Conservation (phyloP, 2,329 filamentous ascomycete genomes). For the Cladophialophora exuberans region DNA sequence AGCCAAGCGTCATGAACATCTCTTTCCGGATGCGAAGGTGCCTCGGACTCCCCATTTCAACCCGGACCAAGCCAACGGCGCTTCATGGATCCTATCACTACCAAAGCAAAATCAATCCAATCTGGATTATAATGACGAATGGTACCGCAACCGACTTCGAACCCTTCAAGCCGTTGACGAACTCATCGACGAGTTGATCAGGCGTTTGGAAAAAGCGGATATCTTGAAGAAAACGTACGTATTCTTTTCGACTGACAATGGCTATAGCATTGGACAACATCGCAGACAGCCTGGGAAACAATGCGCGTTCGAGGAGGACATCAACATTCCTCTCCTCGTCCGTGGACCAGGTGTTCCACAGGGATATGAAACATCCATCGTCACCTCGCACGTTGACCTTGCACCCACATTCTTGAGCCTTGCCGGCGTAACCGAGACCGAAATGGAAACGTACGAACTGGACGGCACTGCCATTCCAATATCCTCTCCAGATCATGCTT, state of each 20-base stretch:
- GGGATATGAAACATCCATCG: constrained; percentile 47
- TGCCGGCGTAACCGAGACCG: constrained; percentile 8
- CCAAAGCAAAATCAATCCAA: constrained; percentile 50
- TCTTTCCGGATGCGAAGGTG: constrained; percentile 63
- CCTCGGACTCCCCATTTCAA: constrained; percentile 70
- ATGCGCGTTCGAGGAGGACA: constrained; percentile 63
- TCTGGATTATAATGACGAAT: constrained; percentile 57
- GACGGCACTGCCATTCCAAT: constrained; percentile 60
- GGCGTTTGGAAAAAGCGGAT: constrained; percentile 44
- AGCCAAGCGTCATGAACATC: constrained; percentile 62
- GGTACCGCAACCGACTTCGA: constrained; percentile 54
- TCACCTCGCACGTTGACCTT: constrained; percentile 67
- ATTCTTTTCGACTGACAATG: constrained; percentile 64
- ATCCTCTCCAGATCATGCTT: constrained; percentile 32
- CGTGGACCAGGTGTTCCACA: constrained; percentile 60
- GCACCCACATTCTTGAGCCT: constrained; percentile 60
- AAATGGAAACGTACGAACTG: constrained; percentile 51
- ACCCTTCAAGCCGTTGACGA: constrained; percentile 60
- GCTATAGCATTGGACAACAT: constrained; percentile 64
- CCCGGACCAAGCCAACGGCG: constrained; percentile 56
- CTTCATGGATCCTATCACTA: constrained; percentile 51
- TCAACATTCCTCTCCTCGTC: constrained; percentile 63
- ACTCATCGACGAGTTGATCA: constrained; percentile 51
- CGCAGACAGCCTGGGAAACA: constrained; percentile 61
- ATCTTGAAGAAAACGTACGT: constrained; percentile 59